These are phyloP conservation scores for Ambrosia hybrid DNA, from an alignment of 140 eudicot species.

Conservation along the genomic window DNA sequence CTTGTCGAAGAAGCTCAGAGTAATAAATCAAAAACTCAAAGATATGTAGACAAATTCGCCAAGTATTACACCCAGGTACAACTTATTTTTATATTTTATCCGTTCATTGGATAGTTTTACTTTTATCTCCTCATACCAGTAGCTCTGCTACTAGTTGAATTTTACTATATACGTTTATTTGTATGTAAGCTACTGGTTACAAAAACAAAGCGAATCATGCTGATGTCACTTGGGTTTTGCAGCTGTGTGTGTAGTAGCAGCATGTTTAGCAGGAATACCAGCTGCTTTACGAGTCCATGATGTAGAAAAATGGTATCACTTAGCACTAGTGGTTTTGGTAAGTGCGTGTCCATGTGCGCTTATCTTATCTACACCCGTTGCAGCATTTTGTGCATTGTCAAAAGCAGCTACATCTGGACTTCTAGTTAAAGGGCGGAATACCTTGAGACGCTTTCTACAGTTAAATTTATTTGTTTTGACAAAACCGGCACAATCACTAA, in stretches of 20 bases:
- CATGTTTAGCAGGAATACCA: constrained; percentile 38
- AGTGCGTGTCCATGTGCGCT: constrained; percentile 54
- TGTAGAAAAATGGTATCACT: constrained; percentile 63
- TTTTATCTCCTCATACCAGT: no score
- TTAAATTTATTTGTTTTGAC: constrained; percentile 78
- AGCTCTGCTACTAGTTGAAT: no score
- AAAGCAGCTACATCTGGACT: constrained; percentile 45
- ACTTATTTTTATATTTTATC: background rate
- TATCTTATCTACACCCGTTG: no score
- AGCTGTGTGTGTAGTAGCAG: constrained; percentile 40
- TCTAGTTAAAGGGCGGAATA: constrained; percentile 78
- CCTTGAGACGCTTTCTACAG: constrained; percentile 65
- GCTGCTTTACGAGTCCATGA: constrained; percentile 43
- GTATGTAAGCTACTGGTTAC: no score
- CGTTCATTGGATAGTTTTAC: no score
- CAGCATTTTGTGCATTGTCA: no score
- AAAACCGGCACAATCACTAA: constrained; percentile 91
- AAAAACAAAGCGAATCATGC: no score
- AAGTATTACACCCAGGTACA: constrained; percentile 78
- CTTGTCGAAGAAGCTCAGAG: constrained; percentile 93
- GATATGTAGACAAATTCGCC: constrained; percentile 66
- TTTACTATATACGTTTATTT: no score
- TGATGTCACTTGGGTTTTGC: constrained; percentile 12
- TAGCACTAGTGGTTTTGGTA: constrained; percentile 87
- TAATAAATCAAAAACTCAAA: constrained; percentile 67